A percentile compares a stretch with the other conserved stretches of the same genome.
phyloP scores from a whole-genome alignment of 1,284 basidiomycete species.

The Fomitopsis palustris region DNA sequence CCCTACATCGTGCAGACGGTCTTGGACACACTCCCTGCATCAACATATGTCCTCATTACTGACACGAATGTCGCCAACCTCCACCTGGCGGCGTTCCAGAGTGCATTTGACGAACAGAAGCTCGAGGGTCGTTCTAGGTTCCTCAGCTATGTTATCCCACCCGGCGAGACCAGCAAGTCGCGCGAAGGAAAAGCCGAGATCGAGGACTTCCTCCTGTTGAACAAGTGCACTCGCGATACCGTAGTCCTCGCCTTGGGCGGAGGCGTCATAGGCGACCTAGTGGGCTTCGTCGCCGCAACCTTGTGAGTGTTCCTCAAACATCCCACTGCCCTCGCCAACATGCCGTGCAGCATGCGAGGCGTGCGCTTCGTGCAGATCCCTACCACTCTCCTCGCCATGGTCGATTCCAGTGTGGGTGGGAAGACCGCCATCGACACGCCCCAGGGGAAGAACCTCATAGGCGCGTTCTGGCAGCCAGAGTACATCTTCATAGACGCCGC shows the following conservation, averaged over 20 bases:
- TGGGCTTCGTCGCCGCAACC: constrained; percentile 97
- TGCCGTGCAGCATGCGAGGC: constrained; percentile 68
- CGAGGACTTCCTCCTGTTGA: constrained; percentile 89
- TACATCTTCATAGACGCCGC: constrained; percentile 98
- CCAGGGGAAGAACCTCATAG: constrained; percentile 96
- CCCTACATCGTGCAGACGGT: constrained; percentile 85
- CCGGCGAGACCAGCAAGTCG: constrained; percentile 92
- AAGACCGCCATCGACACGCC: constrained; percentile 99
- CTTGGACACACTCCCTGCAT: constrained; percentile 71
- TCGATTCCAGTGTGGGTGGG: constrained; percentile 95
- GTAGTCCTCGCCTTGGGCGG: constrained; percentile 94
- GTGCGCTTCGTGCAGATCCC: constrained; percentile 95
- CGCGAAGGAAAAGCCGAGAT: constrained; percentile 90
- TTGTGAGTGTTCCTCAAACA: constrained; percentile 60
- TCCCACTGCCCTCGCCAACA: not conserved
- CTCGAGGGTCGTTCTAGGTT: constrained; percentile 56
- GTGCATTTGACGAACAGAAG: constrained; percentile 55
- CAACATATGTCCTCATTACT: constrained; percentile 91
- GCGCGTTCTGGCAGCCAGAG: constrained; percentile 97
- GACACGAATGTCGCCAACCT: constrained; percentile 86
- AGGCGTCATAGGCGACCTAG: constrained; percentile 94
- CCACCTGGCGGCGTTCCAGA: constrained; percentile 68
- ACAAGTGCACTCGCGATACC: constrained; percentile 91
- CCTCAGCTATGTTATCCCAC: constrained; percentile 77
- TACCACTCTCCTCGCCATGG: constrained; percentile 96